These are phyloP conservation scores for Chenopodium album DNA, from an alignment of 148 eudicot species.

Conservation along the genomic window DNA sequence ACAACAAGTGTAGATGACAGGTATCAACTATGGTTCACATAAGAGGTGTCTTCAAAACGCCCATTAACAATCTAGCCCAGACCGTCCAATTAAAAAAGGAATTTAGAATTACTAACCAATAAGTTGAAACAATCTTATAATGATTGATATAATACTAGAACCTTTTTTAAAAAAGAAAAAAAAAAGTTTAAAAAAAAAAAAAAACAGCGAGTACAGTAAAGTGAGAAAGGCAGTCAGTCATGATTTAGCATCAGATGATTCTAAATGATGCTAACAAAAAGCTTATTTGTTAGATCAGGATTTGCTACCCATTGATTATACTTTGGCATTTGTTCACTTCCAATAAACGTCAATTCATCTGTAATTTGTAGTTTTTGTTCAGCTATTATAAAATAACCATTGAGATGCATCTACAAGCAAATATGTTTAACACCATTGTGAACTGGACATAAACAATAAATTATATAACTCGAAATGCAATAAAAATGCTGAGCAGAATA, in stretches of 20 bases:
- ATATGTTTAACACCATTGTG: background rate
- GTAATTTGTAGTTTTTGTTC: background rate
- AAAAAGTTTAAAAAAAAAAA: no score
- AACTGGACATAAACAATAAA: background rate
- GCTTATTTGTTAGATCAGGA: no score
- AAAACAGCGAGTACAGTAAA: background rate
- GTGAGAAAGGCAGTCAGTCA: background rate
- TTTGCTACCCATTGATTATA: background rate
- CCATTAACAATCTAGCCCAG: no score
- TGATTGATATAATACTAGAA: no score
- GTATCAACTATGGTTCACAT: background rate
- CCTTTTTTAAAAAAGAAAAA: no score
- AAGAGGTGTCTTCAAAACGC: background rate
- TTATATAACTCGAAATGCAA: background rate
- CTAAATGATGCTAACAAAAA: no score
- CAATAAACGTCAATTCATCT: background rate
- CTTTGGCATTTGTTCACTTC: background rate
- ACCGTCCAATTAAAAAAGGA: no score
- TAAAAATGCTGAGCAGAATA: background rate
- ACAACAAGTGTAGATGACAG: background rate
- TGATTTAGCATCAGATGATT: no score
- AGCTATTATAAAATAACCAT: no score
- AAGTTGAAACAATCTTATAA: no score
- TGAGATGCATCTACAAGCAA: background rate
- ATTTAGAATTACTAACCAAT: no score